Base-by-base conservation (phyloP, 768 basidiomycete species). In the Naganishia friedmannii region DNA sequence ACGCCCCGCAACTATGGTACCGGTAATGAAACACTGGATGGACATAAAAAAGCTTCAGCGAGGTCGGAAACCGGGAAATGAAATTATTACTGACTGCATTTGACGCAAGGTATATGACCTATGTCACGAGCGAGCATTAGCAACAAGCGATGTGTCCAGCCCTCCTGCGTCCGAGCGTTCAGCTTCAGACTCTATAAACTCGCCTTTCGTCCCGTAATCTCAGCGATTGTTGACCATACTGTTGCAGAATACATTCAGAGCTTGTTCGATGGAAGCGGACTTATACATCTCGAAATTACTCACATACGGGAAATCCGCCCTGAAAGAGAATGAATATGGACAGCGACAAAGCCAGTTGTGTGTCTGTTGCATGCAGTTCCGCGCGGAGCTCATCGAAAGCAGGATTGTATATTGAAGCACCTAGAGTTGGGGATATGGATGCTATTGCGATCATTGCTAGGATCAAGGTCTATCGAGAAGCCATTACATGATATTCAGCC, bases 351-450 rank as follows among this genome's bases (percentile, higher is more conserved):
- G 78, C 77, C 23, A 81, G 75, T 65, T 82, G 74, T 10, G 77
- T 75, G 12, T 80, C 74, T 2, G 73, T 77, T 26, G 79, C 81
- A 46, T 73, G 37, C 5, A 82, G 73, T 32, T 82, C 73, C 31
- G 57, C 71, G 7, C 77, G 57, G 2, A 82, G 66, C 46, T 81
- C 76, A 48, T 81, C 77, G 54, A 82, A 79, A 10, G 80, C 81
- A 1, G 81, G 81, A 67, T 82, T 82, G 53, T 80, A 81, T 42
- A 81, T 81, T 45, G 74, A 76, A 10, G 81, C 76, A 15, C 78
- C 78, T 10, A 82, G 73, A 15, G 79, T 73, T 10, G 80, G 80
- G 13, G 78, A 77, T n/a, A 81, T 72, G 23, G 72, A 66, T 3
- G 74, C 73, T 39, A 70, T 65, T 23, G 75, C 68, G n/a, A 76